A percentile compares a stretch with the other conserved stretches of the same genome.
Evolutionary conservation across 139 green algal genomes (phyloP).

Genomic region (Haematococcus lacustris): DNA sequence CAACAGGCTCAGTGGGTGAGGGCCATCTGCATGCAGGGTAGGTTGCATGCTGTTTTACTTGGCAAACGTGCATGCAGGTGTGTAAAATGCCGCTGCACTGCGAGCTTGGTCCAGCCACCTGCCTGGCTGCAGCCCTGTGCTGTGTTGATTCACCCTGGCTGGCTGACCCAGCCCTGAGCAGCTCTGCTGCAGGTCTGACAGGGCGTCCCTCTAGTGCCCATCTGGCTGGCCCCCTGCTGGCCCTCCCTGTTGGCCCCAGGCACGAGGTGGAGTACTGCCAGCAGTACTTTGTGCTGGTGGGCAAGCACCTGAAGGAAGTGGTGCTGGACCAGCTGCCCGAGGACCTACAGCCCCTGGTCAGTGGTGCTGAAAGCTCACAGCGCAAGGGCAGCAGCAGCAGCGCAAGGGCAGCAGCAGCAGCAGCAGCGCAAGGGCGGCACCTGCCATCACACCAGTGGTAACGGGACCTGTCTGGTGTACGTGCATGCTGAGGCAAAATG

Average conservation of each 20-base stretch:
- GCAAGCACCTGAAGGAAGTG: constrained; percentile 9
- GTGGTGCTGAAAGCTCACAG: too few relatives aligned
- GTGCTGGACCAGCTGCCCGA: constrained; percentile 21
- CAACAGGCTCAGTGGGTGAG: too few relatives aligned
- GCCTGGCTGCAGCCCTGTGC: background rate
- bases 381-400: too few relatives aligned
- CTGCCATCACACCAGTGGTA: too few relatives aligned
- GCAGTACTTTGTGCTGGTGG: constrained; percentile 20
- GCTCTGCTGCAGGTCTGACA: background rate
- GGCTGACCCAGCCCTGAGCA: background rate
- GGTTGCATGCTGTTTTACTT: background rate
- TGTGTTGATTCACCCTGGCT: background rate
- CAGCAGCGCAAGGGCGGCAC: too few relatives aligned
- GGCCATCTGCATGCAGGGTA: background rate
- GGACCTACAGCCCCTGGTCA: constrained; percentile 23
- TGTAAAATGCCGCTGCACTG: background rate
- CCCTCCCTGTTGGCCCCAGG: background rate
- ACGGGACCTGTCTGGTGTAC: too few relatives aligned
- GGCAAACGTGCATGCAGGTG: background rate
- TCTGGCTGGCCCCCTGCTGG: too few relatives aligned
- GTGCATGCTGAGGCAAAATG: too few relatives aligned
- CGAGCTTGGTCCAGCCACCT: background rate
- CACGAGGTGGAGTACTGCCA: constrained; percentile 19
- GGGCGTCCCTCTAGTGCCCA: background rate
- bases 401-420: too few relatives aligned